Evolutionary conservation across 768 basidiomycete species (phyloP), one percentile per base, ranked within the genome.

Genomic region (Daedaleopsis nitida): DNA sequence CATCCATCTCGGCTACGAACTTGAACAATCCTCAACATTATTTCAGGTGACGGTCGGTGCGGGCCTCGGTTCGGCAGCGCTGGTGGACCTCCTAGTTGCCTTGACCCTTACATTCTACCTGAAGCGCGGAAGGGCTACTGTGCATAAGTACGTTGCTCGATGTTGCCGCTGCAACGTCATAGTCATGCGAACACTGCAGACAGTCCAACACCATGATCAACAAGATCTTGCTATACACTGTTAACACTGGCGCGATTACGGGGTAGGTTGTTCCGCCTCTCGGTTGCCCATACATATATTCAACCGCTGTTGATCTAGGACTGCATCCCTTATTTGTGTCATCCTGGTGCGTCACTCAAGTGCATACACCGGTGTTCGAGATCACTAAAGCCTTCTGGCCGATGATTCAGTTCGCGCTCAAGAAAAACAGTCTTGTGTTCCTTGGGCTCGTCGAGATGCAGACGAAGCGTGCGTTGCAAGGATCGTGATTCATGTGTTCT

Each of bases 31-130:
- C 17, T 44, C n/a, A 55, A 4, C 23, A 3, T 44, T 10, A 5
- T 17, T 42, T n/a, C 27, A 55, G 54, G 43, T 27, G 1, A 44
- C 42, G 3, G 54, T 55, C 42, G 44, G 54, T 24, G 54, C 42
- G 6, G 54, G 42, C 6, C 54, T 55, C 1, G 54, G 54, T 11
- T 55, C 42, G 7, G 54, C 54, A 13, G 54, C 54, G 2, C 17
- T 55, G 24, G 54, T 55, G 16, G 54, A 55, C 17, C 21, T 55
- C 3, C 43, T 55, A 3, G 54, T 55, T 11, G 54, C 54, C 17
- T 1, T 55, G 6, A 44, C 54, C 0, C 44, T 55, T n/a, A 45
- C 54, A 7, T 27, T 44, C 27, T 45, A 16, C 23, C 54, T 55
- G 21, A 55, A 55, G 24, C 39, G 43, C 16, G 38, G 54, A 7